phyloP scores from a whole-genome alignment of 2,329 filamentous ascomycete genomes.

The Curvularia hawaiiensis region DNA sequence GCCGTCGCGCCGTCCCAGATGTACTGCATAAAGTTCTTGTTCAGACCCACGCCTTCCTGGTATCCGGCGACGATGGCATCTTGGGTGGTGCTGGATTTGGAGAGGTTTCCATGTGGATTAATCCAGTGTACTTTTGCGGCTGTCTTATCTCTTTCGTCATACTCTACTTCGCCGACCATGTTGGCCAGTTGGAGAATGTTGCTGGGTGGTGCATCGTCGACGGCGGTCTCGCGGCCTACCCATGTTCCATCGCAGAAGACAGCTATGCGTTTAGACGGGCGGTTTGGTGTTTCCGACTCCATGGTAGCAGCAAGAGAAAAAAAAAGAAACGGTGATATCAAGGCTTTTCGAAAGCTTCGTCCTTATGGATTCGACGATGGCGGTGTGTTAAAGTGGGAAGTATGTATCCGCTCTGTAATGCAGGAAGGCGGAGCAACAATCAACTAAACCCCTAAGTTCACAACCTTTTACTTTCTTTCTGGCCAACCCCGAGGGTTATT shows the following conservation, averaged over 20 bases:
- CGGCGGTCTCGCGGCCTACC: constrained; percentile 42
- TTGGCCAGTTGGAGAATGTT: constrained; percentile 43
- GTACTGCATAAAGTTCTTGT: constrained; percentile 44
- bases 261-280: constrained; percentile 33
- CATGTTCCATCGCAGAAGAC: constrained; percentile 47
- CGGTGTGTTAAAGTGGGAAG: background rate
- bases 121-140: constrained; percentile 34
- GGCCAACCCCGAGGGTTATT: background rate
- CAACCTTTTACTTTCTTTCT: background rate
- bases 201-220: constrained; percentile 33
- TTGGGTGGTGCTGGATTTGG: background rate
- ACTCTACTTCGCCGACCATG: constrained; percentile 37
- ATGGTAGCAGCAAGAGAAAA: constrained; percentile 7
- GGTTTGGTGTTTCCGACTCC: constrained; percentile 10
- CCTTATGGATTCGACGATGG: background rate
- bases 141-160: constrained; percentile 11
- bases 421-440: background rate
- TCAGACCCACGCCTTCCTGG: constrained; percentile 46
- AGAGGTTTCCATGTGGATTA: constrained; percentile 4
- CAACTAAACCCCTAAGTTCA: background rate
- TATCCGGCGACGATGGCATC: constrained; percentile 40
- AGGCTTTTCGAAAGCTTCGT: background rate
- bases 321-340: background rate
- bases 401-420: background rate
- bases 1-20: constrained; percentile 46